phyloP scores from a whole-genome alignment of 805 yeast species.

The Pichia eremophila region DNA sequence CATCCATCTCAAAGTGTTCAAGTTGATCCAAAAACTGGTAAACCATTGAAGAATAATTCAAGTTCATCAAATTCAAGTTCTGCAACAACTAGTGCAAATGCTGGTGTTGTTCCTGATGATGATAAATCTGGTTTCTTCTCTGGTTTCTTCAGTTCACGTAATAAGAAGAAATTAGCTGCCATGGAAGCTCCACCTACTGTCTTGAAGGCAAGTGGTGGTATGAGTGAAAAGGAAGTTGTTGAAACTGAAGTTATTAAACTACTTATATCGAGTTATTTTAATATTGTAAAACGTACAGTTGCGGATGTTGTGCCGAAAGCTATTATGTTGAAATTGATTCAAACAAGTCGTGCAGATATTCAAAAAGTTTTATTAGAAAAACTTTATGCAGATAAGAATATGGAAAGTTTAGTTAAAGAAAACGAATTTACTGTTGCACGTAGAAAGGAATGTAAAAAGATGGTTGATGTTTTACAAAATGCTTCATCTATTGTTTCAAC shows the following conservation, averaged over 20 bases:
- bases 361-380: slow-evolving; percentile 86
- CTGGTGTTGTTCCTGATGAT: slow-evolving; percentile 24
- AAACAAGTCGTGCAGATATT: slow-evolving; percentile 73
- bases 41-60: slow-evolving; percentile 34
- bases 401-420: slow-evolving; percentile 77
- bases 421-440: slow-evolving; percentile 89
- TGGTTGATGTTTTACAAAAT: slow-evolving; percentile 85
- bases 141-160: slow-evolving; percentile 85
- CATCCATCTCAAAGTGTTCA: slow-evolving; percentile 64
- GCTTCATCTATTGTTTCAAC: slow-evolving; percentile 86
- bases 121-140: slow-evolving; percentile 80
- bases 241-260: slow-evolving; percentile 96
- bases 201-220: slow-evolving; percentile 80
- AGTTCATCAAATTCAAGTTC: neutral
- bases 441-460: slow-evolving; percentile 87
- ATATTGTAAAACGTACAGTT: slow-evolving; percentile 86
- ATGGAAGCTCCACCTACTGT: slow-evolving; percentile 98
- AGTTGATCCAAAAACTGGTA: slow-evolving; percentile 85
- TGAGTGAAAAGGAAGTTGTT: slow-evolving; percentile 92
- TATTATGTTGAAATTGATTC: slow-evolving; percentile 84
- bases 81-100: slow-evolving; percentile 31
- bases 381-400: slow-evolving; percentile 66
- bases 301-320: slow-evolving; percentile 94
- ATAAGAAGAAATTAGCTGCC: slow-evolving; percentile 85
- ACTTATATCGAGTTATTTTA: slow-evolving; percentile 80